Base-by-base conservation (phyloP, 768 basidiomycete genomes). In the Xerocomellus amylosporus region DNA sequence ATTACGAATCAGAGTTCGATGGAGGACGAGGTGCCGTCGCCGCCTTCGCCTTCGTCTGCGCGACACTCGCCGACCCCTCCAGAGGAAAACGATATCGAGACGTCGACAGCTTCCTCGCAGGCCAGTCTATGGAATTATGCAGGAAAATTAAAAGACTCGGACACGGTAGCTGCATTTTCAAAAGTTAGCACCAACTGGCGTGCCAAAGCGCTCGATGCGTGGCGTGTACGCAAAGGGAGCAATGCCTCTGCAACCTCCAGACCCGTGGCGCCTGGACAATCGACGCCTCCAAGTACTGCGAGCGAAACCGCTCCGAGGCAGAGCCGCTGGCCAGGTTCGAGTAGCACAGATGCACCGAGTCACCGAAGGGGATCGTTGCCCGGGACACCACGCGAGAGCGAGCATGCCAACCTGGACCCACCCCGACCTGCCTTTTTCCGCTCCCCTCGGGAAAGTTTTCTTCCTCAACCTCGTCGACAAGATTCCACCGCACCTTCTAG, bases 151-250 rank as follows among this genome's bases (percentile, higher is more conserved):
- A 85, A 80, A 64, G 84, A 88, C 49, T 88, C 88, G 2, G 87
- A 90, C 62, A 73, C 88, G 2, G 75, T 83, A 36, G 89, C 90
- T 13, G 76, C 80, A 1, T 70, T 90, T 15, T 76, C 90, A 2
- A 92, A 89, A 71, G 83, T 79, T 50, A 84, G 88, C 68, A 86
- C 80, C 24, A 90, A 90, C 57, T 88, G 85, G 85, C 79, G 82
- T 19, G 87, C 87, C 19, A 85, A 77, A 59, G 83, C 85, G 61
- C 54, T 71, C 44, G 59, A 62, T 40, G 70, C 66, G 15, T 73
- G 70, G 71, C 49, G 61, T 22, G 62, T 56, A 36, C 67, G 62
- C 37, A 58, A 56, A 42, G 63, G 17, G 31, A 67, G 49, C 46
- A 33, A 48, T 28, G 34, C 51, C 7, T 49, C 62, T 36, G 34